Conservation (phyloP, 345 rosid genomes). For the Citrus australasica region DNA sequence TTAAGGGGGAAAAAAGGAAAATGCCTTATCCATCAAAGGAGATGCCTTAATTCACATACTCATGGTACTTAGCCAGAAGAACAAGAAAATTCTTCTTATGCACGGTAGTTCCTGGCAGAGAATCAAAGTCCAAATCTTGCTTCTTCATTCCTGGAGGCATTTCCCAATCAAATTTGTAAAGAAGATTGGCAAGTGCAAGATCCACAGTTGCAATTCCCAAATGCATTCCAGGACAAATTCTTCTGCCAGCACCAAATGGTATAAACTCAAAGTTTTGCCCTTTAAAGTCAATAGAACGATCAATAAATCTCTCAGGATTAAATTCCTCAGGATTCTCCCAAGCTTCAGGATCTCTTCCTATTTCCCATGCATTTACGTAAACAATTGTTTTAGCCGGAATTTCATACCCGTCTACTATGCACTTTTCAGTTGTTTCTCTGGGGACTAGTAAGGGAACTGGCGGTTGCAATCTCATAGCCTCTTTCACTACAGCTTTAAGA, state of each 20-base stretch:
- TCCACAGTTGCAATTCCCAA: not conserved
- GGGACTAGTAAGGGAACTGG: slow-evolving; percentile 16
- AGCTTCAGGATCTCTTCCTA: slow-evolving; percentile 15
- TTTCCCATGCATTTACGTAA: slow-evolving; percentile 33
- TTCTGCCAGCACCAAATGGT: slow-evolving; percentile 33
- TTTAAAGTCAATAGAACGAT: slow-evolving; percentile 13
- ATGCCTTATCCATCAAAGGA: too few species aligned
- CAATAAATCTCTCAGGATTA: slow-evolving; percentile 1
- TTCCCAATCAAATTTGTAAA: slow-evolving; percentile 24
- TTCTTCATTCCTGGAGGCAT: slow-evolving; percentile 5
- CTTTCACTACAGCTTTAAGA: slow-evolving; percentile 43
- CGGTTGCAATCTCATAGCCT: slow-evolving; percentile 26
- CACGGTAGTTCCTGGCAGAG: slow-evolving; percentile 13
- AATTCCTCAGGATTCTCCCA: slow-evolving; percentile 6
- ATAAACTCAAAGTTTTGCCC: slow-evolving; percentile 23
- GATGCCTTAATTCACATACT: not conserved
- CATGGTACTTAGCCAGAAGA: not conserved
- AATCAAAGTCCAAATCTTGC: slow-evolving; percentile 11
- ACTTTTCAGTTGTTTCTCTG: not conserved
- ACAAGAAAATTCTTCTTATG: slow-evolving; percentile 21
- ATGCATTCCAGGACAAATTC: slow-evolving; percentile 26
- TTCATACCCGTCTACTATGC: not conserved
- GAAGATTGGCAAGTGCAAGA: slow-evolving; percentile 28
- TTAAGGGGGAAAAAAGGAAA: too few species aligned
- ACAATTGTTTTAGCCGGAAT: not conserved